Evolutionary conservation across 2,329 filamentous ascomycete species (phyloP).

Genomic region (Paraphaeosphaeria sporulosa): DNA sequence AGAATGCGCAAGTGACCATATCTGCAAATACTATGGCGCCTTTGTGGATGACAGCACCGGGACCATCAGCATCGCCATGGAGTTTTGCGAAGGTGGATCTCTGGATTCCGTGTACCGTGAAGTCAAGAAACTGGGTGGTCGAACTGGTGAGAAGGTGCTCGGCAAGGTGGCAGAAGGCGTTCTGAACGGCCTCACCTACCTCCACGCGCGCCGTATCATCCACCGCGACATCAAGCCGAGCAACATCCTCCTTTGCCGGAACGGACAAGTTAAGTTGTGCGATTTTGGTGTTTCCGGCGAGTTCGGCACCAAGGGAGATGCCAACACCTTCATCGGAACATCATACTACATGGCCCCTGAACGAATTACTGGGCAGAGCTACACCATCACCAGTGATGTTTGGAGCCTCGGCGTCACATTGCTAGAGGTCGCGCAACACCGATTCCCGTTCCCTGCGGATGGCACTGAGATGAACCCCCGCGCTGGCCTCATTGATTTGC

Average conservation of each 20-base stretch:
- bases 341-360: conserved; percentile 99
- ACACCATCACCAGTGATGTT: conserved; percentile 98
- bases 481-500: conserved; percentile 89
- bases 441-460: conserved; percentile 97
- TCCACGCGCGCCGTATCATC: conserved; percentile 95
- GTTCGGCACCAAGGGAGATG: conserved; percentile 97
- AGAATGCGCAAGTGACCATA: conserved; percentile 92
- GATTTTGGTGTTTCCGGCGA: conserved; percentile 98
- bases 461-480: conserved; percentile 94
- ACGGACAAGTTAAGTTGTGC: conserved; percentile 93
- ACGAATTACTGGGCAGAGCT: conserved; percentile 95
- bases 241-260: conserved; percentile 90
- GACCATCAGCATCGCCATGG: conserved; percentile 98
- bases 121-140: conserved; percentile 91
- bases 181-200: conserved; percentile 89
- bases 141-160: conserved; percentile 95
- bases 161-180: conserved; percentile 97
- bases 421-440: conserved; percentile 98
- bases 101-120: conserved; percentile 97
- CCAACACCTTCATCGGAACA: conserved; percentile 98
- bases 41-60: conserved; percentile 96
- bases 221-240: conserved; percentile 99
- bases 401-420: conserved; percentile 97
- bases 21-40: conserved; percentile 96
- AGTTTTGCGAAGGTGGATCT: conserved; percentile 96